Evolutionary conservation across 1,139 yeast genomes (phyloP).

Genomic region (Arxiozyma slooffiae): DNA sequence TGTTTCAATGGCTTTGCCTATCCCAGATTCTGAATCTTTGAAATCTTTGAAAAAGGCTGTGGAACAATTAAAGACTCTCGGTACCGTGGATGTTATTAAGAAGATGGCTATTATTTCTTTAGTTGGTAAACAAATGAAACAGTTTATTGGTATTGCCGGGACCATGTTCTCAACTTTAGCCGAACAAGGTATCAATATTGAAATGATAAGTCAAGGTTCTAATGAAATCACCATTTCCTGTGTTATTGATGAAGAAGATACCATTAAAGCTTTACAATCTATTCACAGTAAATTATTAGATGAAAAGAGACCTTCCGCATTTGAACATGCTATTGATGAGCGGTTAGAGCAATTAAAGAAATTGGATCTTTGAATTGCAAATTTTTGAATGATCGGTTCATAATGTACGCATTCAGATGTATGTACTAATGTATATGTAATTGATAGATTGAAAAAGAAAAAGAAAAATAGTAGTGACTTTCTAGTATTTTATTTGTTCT

Average conservation of each 20-base stretch:
- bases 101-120: slow-evolving; percentile 85
- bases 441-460: no score
- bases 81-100: slow-evolving; percentile 79
- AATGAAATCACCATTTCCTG: slow-evolving; percentile 95
- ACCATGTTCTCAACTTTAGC: slow-evolving; percentile 93
- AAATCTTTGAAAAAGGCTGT: slow-evolving; percentile 57
- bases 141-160: slow-evolving; percentile 92
- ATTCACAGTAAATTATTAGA: slow-evolving; percentile 73
- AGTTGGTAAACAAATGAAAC: slow-evolving; percentile 96
- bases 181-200: slow-evolving; percentile 84
- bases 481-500: neutral
- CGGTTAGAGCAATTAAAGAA: slow-evolving; percentile 29
- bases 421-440: neutral
- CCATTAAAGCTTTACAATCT: slow-evolving; percentile 75
- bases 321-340: slow-evolving; percentile 28
- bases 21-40: slow-evolving; percentile 54
- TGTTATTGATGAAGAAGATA: slow-evolving; percentile 75
- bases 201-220: slow-evolving; percentile 97
- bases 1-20: slow-evolving; percentile 92
- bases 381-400: neutral
- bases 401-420: neutral
- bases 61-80: slow-evolving; percentile 66
- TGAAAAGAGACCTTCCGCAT: slow-evolving; percentile 12
- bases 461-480: neutral
- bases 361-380: slow-evolving; percentile 15